Conservation (phyloP, 768 basidiomycete genomes). For the Hygrophorus russula region DNA sequence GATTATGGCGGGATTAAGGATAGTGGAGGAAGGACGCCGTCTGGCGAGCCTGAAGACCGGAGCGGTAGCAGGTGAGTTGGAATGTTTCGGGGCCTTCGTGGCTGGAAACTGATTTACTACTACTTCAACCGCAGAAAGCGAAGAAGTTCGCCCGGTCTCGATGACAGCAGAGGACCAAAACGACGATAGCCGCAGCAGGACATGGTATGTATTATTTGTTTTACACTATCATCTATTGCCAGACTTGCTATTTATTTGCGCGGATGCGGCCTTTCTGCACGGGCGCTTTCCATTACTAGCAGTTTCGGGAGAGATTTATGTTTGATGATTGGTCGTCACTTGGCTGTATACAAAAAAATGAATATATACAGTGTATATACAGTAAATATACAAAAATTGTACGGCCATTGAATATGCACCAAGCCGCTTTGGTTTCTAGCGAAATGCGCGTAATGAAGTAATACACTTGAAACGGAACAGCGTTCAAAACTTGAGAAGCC, state of each 20-base stretch:
- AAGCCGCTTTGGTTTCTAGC: too few relatives aligned
- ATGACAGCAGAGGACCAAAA: conserved; percentile 59
- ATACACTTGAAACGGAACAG: too few relatives aligned
- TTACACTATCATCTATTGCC: neutral
- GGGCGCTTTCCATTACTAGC: too few relatives aligned
- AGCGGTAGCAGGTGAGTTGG: conserved; percentile 26
- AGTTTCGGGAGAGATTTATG: too few relatives aligned
- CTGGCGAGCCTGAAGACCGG: conserved; percentile 60
- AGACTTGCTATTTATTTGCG: neutral
- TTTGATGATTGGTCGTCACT: too few relatives aligned
- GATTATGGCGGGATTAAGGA: conserved; percentile 65
- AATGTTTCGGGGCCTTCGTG: conserved; percentile 2
- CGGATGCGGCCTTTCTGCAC: neutral
- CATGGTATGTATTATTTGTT: neutral
- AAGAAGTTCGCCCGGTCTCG: conserved; percentile 59
- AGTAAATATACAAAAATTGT: too few relatives aligned
- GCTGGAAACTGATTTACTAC: neutral
- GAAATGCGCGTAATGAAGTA: too few relatives aligned
- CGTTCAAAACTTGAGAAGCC: conserved; percentile 10
- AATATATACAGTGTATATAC: too few relatives aligned
- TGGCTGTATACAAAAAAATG: too few relatives aligned
- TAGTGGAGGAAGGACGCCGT: conserved; percentile 40
- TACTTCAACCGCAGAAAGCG: conserved; percentile 43
- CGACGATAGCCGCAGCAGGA: conserved; percentile 32
- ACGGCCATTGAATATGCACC: too few relatives aligned